These are phyloP conservation scores for Heritiera fomes DNA, from an alignment of 345 rosid species.

Conservation along the genomic window DNA sequence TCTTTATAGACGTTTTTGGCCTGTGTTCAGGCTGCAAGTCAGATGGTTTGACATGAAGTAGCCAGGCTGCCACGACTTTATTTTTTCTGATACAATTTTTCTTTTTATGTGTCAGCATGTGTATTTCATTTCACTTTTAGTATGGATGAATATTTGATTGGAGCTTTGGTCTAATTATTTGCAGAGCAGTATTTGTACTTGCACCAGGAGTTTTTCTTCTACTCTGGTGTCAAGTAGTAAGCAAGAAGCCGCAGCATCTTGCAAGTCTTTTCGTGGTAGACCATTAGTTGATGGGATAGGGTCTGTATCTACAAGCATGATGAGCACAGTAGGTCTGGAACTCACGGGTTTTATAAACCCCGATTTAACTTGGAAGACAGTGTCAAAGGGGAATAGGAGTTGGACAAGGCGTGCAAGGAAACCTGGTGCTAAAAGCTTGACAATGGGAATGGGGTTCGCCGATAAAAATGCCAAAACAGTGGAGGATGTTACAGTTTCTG, in stretches of 20 bases:
- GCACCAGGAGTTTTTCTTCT: constrained; percentile 23
- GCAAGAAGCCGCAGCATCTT: constrained; percentile 29
- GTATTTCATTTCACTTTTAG: not conserved
- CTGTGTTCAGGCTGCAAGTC: not conserved
- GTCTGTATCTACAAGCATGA: constrained; percentile 38
- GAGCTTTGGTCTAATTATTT: constrained; percentile 10
- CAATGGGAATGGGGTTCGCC: constrained; percentile 26
- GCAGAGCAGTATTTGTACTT: constrained; percentile 27
- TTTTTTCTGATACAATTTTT: not conserved
- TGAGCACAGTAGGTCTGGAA: constrained; percentile 46
- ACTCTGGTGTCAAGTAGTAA: constrained; percentile 27
- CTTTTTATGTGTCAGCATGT: not conserved
- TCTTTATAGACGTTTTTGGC: constrained; percentile 11
- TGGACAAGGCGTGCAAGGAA: constrained; percentile 43
- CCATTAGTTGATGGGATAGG: constrained; percentile 35
- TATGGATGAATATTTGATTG: not conserved
- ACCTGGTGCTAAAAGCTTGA: constrained; percentile 25
- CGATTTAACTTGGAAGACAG: constrained; percentile 51
- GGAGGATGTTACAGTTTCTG: constrained; percentile 35
- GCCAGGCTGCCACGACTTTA: not conserved
- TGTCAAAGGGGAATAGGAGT: constrained; percentile 52
- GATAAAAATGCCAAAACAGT: constrained; percentile 26
- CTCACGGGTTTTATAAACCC: constrained; percentile 44
- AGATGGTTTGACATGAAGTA: not conserved
- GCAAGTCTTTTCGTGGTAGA: constrained; percentile 28